phyloP scores from a whole-genome alignment of 2,329 filamentous ascomycete genomes.

The Coniochaeta sp. region DNA sequence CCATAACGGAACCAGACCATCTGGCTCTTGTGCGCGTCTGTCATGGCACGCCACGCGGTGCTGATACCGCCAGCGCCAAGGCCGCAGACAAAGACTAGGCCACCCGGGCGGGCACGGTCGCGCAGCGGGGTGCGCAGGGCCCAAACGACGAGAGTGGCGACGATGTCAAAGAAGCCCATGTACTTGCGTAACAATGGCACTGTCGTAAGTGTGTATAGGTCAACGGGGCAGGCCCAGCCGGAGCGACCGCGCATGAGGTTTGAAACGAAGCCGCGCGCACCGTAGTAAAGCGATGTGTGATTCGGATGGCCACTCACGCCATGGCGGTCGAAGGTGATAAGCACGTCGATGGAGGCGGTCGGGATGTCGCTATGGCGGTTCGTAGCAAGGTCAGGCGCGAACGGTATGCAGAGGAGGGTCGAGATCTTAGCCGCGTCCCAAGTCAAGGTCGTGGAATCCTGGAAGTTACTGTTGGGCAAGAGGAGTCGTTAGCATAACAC shows the following conservation, averaged over 20 bases:
- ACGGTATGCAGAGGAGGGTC: conserved; percentile 62
- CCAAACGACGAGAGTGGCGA: conserved; percentile 59
- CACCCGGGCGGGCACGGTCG: conserved; percentile 42
- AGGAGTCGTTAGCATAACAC: no score
- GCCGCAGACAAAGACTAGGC: conserved; percentile 65
- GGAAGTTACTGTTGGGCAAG: no score
- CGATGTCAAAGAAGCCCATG: conserved; percentile 64
- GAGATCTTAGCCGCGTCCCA: conserved; percentile 72
- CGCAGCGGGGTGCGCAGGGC: conserved; percentile 29
- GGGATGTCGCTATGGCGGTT: conserved; percentile 26
- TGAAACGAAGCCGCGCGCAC: conserved; percentile 66
- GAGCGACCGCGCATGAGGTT: conserved; percentile 55
- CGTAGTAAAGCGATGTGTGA: conserved; percentile 82
- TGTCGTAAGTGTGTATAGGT: conserved; percentile 76
- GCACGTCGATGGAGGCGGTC: conserved; percentile 60
- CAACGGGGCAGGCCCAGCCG: conserved; percentile 66
- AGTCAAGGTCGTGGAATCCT: conserved; percentile 75
- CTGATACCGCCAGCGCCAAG: conserved; percentile 44
- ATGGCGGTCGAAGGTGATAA: conserved; percentile 81
- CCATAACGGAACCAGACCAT: conserved; percentile 99
- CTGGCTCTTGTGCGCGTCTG: conserved; percentile 81
- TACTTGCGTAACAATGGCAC: conserved; percentile 77
- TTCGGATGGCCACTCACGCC: conserved; percentile 90
- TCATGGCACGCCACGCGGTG: conserved; percentile 79
- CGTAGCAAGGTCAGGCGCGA: conserved; percentile 57